Evolutionary conservation across 495 filamentous ascomycete genomes (phyloP).

Genomic region (Aspergillus conjunctus): DNA sequence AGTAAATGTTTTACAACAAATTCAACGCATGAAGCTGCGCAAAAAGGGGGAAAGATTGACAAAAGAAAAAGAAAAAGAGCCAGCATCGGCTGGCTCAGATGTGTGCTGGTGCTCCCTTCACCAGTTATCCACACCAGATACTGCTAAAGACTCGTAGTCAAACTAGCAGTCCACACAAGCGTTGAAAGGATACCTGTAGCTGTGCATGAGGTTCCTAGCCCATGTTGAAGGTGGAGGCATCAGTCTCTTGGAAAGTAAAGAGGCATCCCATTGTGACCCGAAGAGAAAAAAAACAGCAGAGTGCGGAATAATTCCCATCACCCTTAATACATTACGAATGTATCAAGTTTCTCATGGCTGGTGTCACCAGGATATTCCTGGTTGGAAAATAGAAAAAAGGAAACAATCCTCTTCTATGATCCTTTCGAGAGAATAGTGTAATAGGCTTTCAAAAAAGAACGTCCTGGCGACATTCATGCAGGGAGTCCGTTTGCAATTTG

Average conservation of each 20-base stretch:
- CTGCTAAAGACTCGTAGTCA: background rate
- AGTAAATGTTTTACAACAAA: constrained; percentile 17
- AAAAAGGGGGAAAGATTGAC: constrained; percentile 8
- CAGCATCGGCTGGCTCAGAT: background rate
- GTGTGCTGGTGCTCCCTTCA: background rate
- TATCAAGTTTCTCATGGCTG: constrained; percentile 18
- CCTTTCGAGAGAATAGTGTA: background rate
- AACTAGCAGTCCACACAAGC: background rate
- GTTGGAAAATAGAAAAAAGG: background rate
- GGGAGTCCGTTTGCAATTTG: constrained; percentile 39
- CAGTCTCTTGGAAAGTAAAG: constrained; percentile 13
- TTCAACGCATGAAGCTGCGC: constrained; percentile 1
- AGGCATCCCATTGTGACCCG: constrained; percentile 9
- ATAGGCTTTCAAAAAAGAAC: constrained; percentile 9
- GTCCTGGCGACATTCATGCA: constrained; percentile 33
- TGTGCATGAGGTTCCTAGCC: constrained; percentile 8
- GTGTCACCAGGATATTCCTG: constrained; percentile 15
- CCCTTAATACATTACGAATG: constrained; percentile 5
- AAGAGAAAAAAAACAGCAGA: constrained; percentile 8
- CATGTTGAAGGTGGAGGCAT: background rate
- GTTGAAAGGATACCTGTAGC: constrained; percentile 1
- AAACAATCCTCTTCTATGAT: constrained; percentile 1
- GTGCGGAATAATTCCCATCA: constrained; percentile 12
- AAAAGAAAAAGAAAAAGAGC: constrained; percentile 5
- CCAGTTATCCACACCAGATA: background rate